A percentile compares a stretch with the other conserved stretches of the same genome.
These are phyloP conservation scores for Chrysanthemum makinoi DNA, from an alignment of 129 eudicot species.

Conservation along the genomic window DNA sequence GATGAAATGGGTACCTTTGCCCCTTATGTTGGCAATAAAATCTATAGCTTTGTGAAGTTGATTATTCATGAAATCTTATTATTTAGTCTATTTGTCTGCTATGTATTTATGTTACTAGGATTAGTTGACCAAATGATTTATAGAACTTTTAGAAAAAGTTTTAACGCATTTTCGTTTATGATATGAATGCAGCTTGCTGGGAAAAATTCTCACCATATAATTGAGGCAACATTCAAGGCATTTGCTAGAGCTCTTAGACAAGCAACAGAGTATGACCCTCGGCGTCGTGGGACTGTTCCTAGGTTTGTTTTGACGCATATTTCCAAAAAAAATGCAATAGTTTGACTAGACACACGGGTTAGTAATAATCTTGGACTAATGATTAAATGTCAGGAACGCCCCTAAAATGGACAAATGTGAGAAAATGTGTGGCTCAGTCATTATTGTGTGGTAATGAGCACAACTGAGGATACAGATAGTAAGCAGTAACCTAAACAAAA, in stretches of 20 bases:
- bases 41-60: neutral
- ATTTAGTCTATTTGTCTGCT: slow-evolving; percentile 1
- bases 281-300: slow-evolving; percentile 78
- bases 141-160: neutral
- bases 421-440: neutral
- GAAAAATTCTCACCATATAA: slow-evolving; percentile 92
- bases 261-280: slow-evolving; percentile 87
- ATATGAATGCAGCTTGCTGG: slow-evolving; percentile 79
- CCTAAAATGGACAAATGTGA: neutral
- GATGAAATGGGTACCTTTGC: neutral
- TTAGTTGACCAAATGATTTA: neutral
- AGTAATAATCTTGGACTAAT: neutral
- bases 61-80: neutral
- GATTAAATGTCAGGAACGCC: neutral
- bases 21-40: neutral
- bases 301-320: slow-evolving; percentile 42
- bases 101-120: neutral
- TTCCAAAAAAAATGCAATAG: neutral
- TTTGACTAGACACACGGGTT: neutral
- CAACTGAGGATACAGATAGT: neutral
- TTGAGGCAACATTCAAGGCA: slow-evolving; percentile 98
- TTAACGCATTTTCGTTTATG: neutral
- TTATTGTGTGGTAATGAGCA: neutral
- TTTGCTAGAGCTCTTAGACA: slow-evolving; percentile 98
- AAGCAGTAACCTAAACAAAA: neutral